Percentiles rank a stretch among this genome's conserved stretches.
These are phyloP conservation scores for Stephanodiscus minutulus DNA, from an alignment of 108 stramenopile species.

Conservation along the genomic window DNA sequence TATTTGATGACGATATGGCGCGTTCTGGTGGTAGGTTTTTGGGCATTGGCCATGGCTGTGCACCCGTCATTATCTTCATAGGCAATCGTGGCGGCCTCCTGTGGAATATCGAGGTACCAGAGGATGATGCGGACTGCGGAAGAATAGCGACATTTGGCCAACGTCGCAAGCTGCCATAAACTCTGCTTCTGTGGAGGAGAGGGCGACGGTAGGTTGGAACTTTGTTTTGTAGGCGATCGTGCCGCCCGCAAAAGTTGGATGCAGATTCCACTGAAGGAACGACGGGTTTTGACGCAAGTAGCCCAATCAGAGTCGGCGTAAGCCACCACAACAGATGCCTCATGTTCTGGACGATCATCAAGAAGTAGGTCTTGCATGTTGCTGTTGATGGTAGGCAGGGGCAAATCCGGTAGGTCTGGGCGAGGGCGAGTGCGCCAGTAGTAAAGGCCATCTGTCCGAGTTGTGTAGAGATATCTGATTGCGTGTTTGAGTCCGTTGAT, in stretches of 20 bases:
- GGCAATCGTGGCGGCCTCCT: too few relatives aligned
- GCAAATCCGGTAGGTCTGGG: constrained; percentile 1
- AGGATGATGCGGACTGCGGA: constrained; percentile 42
- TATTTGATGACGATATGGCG: constrained; percentile 29
- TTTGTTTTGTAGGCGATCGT: too few relatives aligned
- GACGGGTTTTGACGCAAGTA: too few relatives aligned
- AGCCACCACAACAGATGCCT: too few relatives aligned
- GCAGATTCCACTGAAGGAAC: constrained; percentile 30
- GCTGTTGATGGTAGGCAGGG: constrained; percentile 8
- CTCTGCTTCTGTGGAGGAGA: too few relatives aligned
- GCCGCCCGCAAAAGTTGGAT: constrained; percentile 17
- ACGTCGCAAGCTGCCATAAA: too few relatives aligned
- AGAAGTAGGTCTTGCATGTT: neutral
- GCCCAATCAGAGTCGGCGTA: too few relatives aligned
- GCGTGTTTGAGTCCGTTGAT: constrained; percentile 5
- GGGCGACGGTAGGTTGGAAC: too few relatives aligned
- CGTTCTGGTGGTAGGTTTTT: constrained; percentile 18
- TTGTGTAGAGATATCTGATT: constrained; percentile 2
- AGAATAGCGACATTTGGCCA: constrained; percentile 29
- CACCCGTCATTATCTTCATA: too few relatives aligned
- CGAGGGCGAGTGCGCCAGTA: constrained; percentile 22
- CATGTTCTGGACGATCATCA: neutral
- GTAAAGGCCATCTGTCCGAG: constrained; percentile 8
- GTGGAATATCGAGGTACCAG: constrained; percentile 39
- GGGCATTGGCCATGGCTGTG: constrained; percentile 19